Evolutionary conservation across 2,329 filamentous ascomycete genomes (phyloP).

Genomic region (Periconia digitata): DNA sequence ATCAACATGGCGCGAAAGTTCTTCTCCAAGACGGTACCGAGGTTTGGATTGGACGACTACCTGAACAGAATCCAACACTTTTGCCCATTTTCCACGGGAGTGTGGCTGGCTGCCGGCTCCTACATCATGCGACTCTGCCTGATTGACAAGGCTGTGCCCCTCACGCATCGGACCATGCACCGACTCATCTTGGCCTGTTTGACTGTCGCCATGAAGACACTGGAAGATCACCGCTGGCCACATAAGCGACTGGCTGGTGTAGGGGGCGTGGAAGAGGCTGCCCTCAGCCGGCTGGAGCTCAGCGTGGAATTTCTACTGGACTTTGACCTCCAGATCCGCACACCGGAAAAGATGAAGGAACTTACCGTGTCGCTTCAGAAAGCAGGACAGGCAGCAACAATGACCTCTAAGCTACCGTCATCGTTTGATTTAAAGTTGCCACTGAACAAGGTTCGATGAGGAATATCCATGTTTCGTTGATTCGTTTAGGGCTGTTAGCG

Average conservation of each 20-base stretch:
- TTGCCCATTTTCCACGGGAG: slow-evolving; percentile 90
- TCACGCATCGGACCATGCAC: slow-evolving; percentile 84
- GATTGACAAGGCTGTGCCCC: slow-evolving; percentile 71
- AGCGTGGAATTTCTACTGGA: slow-evolving; percentile 57
- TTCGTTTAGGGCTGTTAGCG: neutral
- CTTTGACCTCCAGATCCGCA: slow-evolving; percentile 44
- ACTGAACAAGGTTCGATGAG: slow-evolving; percentile 23
- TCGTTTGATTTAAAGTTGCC: slow-evolving; percentile 36
- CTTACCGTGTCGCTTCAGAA: slow-evolving; percentile 40
- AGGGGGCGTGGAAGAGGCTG: slow-evolving; percentile 79
- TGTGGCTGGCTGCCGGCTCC: slow-evolving; percentile 84
- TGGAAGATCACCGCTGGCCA: slow-evolving; percentile 89
- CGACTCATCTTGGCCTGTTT: slow-evolving; percentile 81
- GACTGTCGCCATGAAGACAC: slow-evolving; percentile 86
- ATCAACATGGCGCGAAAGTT: slow-evolving; percentile 88
- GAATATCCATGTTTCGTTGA: neutral
- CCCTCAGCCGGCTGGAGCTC: slow-evolving; percentile 84
- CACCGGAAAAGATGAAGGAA: slow-evolving; percentile 35
- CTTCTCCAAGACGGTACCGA: slow-evolving; percentile 83
- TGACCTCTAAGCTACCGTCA: slow-evolving; percentile 34
- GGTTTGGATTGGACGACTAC: slow-evolving; percentile 82
- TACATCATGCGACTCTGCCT: slow-evolving; percentile 84
- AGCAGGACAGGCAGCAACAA: slow-evolving; percentile 41
- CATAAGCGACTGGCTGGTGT: slow-evolving; percentile 83
- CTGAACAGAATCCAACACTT: slow-evolving; percentile 83